These are phyloP conservation scores for Juglanconis oblonga DNA, from an alignment of 2,329 filamentous ascomycete species.

Conservation along the genomic window DNA sequence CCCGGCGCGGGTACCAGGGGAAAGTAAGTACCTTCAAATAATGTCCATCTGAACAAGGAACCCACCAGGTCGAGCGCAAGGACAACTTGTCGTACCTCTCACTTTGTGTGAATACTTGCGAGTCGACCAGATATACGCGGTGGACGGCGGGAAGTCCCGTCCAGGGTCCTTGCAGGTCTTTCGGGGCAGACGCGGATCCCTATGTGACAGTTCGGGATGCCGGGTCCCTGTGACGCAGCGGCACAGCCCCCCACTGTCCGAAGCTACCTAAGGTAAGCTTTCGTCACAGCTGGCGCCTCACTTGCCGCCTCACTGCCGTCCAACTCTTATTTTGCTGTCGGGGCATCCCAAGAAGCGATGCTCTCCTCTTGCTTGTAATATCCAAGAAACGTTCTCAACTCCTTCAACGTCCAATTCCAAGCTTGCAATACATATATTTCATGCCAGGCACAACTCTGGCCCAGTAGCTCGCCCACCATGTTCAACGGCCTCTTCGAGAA, in stretches of 20 bases:
- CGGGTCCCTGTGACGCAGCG: background rate
- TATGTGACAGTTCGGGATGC: too few species aligned
- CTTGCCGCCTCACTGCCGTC: background rate
- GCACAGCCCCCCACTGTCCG: background rate
- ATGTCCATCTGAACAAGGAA: too few species aligned
- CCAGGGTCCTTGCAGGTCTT: too few species aligned
- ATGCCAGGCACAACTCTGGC: background rate
- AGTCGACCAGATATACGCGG: too few species aligned
- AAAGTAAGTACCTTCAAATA: too few species aligned
- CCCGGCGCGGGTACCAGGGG: too few species aligned
- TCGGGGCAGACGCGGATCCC: too few species aligned
- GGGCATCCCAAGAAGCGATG: background rate
- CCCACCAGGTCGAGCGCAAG: too few species aligned
- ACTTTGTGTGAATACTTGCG: too few species aligned
- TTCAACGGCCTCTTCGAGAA: slow-evolving; percentile 41
- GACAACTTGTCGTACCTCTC: too few species aligned
- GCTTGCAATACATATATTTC: background rate
- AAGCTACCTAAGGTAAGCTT: background rate
- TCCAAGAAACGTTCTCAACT: background rate
- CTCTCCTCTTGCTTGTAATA: background rate
- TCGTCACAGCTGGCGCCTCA: background rate
- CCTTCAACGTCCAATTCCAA: background rate
- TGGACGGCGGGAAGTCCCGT: too few species aligned
- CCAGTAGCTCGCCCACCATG: slow-evolving; percentile 8
- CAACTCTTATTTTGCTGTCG: background rate